Evolutionary conservation across 2,329 filamentous ascomycete species (phyloP), one percentile per base, ranked within the genome.

Genomic region (Verticillium zaregamsianum): DNA sequence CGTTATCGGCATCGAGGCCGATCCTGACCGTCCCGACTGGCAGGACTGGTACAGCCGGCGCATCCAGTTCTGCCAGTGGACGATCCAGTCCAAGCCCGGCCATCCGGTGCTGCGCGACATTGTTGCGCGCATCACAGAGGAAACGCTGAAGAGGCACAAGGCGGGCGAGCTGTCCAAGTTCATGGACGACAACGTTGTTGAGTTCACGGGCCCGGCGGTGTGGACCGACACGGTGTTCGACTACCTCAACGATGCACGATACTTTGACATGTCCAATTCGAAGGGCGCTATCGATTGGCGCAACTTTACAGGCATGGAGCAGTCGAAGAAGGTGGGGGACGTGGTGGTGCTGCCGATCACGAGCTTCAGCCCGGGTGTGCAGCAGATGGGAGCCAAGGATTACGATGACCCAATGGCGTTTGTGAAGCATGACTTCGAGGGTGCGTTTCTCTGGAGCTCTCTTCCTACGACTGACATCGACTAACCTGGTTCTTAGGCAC

Each of bases 11-110:
- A 97, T 99, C 67, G 95, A 99, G 79, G 95, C 95, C 5, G 95
- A 99, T 72, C 93, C 95, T 0, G 93, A 98, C 75, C 87, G 95
- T 57, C 85, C 86, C 3, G 95, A 99, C 74, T 99, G 95, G 95
- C 84, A 87, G 39, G 82, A 97, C 1, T 98, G 94, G 95, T 99
- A 98, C 80, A 95, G 92, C 66, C 90, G 95, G 63, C 87, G 94
- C 66, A 93, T 99, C 64, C 95, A 98, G 74, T 98, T 99, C 77
- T 99, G 95, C 78, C 95, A 99, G 75, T 99, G 95, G 95, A 99
- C 95, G 1, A 97, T 99, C 65, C 94, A 98, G 76, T 82, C 91
- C 62, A 99, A 99, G 76, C 90, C 94, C 0, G 95, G 95, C 12
- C 95, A 99, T 73, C 95, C 95, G 0, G 87, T 97, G 14, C 83